Base-by-base conservation (phyloP, 2,329 filamentous ascomycete species). In the Dactylellina leptospora region DNA sequence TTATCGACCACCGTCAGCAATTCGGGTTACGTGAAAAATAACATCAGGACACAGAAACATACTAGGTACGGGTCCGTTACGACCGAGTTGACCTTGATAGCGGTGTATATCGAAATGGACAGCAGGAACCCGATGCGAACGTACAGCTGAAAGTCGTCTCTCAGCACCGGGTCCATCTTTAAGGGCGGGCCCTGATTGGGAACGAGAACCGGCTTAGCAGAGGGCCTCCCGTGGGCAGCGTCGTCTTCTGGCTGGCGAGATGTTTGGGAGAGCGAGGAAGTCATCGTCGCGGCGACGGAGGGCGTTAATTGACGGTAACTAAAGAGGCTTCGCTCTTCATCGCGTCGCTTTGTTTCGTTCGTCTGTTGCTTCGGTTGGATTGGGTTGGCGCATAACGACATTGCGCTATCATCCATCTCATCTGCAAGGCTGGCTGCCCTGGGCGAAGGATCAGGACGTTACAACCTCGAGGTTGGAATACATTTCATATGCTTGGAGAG, bases 61-160 rank as follows among this genome's bases (percentile, higher is more conserved):
- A 85, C 84, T 28, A 85, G 81, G 76, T 85, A 85, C 20, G 83
- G 83, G 48, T 82, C 81, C 16, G 80, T 79, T 33, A 85, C 82
- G 48, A 77, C 75, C 18, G 75, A 72, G 60, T 80, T 80, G 69
- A 84, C 81, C 40, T 76, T 73, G 13, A 59, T 25, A 1, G 45
- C 47, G 8, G 64, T 68, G 42, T 71, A 74, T 10, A 63, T 36
- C 4, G 63, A 71, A n/a, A 74, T 54, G 16, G 54, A 47, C 2
- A 59, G 45, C 25, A 74, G 22, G 22, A 62, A 25, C 30, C 36
- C 60, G 47, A 72, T 36, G 4, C 68, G 61, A 40, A 66, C 11
- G 33, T 66, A 68, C 16, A 73, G 56, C 38, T 62, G 53, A 22
- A 59, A 70, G 42, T 69, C 62, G 28, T 69, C 62, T 45, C 63